phyloP scores from a whole-genome alignment of 2,329 filamentous ascomycete genomes.

The Botryotinia narcissicola region DNA sequence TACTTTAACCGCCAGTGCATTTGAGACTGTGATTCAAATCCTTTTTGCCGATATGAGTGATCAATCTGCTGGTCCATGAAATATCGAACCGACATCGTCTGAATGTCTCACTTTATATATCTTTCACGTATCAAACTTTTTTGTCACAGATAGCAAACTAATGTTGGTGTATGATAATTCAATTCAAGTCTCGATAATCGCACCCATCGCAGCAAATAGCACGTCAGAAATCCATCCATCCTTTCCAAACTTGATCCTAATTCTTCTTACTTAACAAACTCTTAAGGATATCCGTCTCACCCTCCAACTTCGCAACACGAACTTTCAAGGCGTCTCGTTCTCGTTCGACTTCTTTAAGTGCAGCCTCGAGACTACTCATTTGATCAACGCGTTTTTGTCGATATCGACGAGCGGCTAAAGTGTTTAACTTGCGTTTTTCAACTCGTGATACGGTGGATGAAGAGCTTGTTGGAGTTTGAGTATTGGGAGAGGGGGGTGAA shows the following conservation, averaged over 20 bases:
- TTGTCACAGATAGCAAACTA: not conserved
- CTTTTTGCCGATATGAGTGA: slow-evolving; percentile 31
- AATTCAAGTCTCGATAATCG: slow-evolving; percentile 8
- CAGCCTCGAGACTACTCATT: slow-evolving; percentile 58
- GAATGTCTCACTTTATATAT: slow-evolving; percentile 5
- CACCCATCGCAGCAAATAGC: not conserved
- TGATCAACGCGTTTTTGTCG: slow-evolving; percentile 69
- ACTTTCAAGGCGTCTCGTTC: slow-evolving; percentile 64
- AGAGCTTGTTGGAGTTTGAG: slow-evolving; percentile 16
- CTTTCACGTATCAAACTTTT: not conserved
- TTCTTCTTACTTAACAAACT: slow-evolving; percentile 42
- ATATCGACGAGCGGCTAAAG: slow-evolving; percentile 68
- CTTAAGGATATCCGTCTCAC: slow-evolving; percentile 60
- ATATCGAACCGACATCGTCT: slow-evolving; percentile 25
- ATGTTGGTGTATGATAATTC: slow-evolving; percentile 12
- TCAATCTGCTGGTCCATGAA: slow-evolving; percentile 20
- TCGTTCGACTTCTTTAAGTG: slow-evolving; percentile 55
- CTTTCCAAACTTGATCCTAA: not conserved
- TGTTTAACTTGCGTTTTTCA: slow-evolving; percentile 64
- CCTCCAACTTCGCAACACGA: slow-evolving; percentile 61
- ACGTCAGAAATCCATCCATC: not conserved
- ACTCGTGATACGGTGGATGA: slow-evolving; percentile 23
- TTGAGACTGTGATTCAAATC: slow-evolving; percentile 18
- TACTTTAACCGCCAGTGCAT: not conserved
- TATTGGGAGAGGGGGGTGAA: slow-evolving; percentile 2